These are phyloP conservation scores for Sphagnurus paluster DNA, from an alignment of 1,284 basidiomycete genomes.

Conservation along the genomic window DNA sequence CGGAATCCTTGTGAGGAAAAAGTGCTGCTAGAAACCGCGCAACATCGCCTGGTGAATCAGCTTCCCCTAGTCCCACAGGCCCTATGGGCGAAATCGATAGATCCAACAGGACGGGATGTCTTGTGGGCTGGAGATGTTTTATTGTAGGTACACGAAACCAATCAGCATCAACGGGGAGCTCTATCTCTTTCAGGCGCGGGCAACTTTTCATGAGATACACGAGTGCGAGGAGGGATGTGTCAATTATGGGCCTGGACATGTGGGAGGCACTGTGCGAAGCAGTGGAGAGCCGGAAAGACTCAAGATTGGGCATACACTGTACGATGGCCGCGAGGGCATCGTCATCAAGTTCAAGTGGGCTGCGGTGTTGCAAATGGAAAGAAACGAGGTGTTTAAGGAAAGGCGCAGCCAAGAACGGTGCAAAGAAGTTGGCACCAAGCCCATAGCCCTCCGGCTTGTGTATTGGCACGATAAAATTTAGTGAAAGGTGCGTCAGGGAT, in stretches of 20 bases:
- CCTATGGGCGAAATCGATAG: constrained; percentile 4
- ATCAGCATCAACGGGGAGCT: constrained; percentile 3
- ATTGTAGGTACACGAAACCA: not conserved
- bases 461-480: not conserved
- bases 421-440: constrained; percentile 1
- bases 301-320: not conserved
- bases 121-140: no score
- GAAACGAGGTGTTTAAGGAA: constrained; percentile 6
- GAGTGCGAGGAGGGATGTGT: constrained; percentile 4
- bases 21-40: not conserved
- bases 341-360: constrained; percentile 1
- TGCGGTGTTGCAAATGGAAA: not conserved
- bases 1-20: not conserved
- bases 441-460: not conserved
- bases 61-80: not conserved
- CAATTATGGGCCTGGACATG: not conserved
- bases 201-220: constrained; percentile 6
- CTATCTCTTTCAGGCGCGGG: constrained; percentile 4
- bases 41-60: not conserved
- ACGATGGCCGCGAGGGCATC: constrained; percentile 3
- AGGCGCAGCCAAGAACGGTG: constrained; percentile 1
- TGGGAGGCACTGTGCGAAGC: not conserved
- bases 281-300: not conserved
- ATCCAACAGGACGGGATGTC: not conserved
- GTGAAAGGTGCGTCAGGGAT: constrained; percentile 5